Evolutionary conservation across 2,329 filamentous ascomycete species (phyloP).

Genomic region (Penicillium sp.): DNA sequence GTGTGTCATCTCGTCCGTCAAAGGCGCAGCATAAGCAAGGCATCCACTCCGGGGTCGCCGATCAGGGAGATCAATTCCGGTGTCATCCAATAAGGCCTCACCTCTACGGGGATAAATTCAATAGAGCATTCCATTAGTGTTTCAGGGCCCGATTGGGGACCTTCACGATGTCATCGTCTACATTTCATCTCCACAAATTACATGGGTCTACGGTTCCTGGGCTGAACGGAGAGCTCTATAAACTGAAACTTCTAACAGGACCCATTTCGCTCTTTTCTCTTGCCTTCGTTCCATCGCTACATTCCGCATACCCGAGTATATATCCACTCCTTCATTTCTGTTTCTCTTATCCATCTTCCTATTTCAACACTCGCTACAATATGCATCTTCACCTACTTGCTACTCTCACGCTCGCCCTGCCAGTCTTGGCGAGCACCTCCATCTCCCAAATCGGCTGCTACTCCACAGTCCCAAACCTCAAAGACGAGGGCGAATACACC

Average conservation of each 20-base stretch:
- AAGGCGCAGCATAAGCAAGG: slow-evolving; percentile 1
- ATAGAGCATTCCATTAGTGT: slow-evolving; percentile 13
- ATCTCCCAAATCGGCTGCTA: slow-evolving; percentile 16
- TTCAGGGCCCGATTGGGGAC: slow-evolving; percentile 12
- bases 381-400: slow-evolving; percentile 14
- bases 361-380: not conserved
- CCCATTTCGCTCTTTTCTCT: not conserved
- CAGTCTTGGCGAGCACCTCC: not conserved
- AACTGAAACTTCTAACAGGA: slow-evolving; percentile 6
- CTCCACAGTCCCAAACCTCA: slow-evolving; percentile 10
- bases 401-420: slow-evolving; percentile 12
- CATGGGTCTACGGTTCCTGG: slow-evolving; percentile 7
- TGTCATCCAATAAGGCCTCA: slow-evolving; percentile 5
- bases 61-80: slow-evolving; percentile 8
- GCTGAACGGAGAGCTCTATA: not conserved
- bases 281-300: not conserved
- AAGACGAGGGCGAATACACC: slow-evolving; percentile 3
- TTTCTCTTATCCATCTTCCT: not conserved
- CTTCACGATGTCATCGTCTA: slow-evolving; percentile 12
- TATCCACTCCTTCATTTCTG: not conserved
- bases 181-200: slow-evolving; percentile 10
- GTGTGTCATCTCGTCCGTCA: not conserved
- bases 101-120: slow-evolving; percentile 1
- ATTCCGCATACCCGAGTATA: not conserved
- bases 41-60: slow-evolving; percentile 11